These are phyloP conservation scores for Annulohypoxylon maeteangense DNA, from an alignment of 495 filamentous ascomycete genomes.

Conservation along the genomic window DNA sequence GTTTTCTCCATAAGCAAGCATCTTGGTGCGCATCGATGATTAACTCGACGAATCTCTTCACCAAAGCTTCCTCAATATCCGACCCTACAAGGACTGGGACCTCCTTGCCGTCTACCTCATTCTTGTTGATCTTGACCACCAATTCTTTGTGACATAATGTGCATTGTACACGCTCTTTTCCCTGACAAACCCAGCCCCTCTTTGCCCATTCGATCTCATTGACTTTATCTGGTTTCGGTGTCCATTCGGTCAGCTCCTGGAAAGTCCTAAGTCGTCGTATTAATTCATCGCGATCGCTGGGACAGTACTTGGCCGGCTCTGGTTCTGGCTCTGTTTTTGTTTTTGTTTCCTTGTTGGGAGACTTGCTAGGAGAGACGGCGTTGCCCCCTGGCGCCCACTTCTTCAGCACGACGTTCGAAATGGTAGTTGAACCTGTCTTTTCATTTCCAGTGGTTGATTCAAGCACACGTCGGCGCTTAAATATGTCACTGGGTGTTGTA, in stretches of 20 bases:
- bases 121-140: slow-evolving; percentile 79
- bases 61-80: slow-evolving; percentile 72
- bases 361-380: slow-evolving; percentile 22
- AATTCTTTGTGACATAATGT: slow-evolving; percentile 83
- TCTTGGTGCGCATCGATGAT: slow-evolving; percentile 83
- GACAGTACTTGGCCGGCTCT: slow-evolving; percentile 72
- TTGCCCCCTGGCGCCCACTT: slow-evolving; percentile 49
- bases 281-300: slow-evolving; percentile 85
- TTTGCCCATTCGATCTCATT: slow-evolving; percentile 97
- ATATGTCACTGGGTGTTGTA: slow-evolving; percentile 48
- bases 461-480: slow-evolving; percentile 59
- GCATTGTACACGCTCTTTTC: slow-evolving; percentile 83
- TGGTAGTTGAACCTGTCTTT: slow-evolving; percentile 40
- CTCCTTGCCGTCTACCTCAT: slow-evolving; percentile 72
- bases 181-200: slow-evolving; percentile 88
- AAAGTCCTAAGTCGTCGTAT: slow-evolving; percentile 86
- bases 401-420: slow-evolving; percentile 56
- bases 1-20: slow-evolving; percentile 85
- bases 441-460: slow-evolving; percentile 40
- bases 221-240: slow-evolving; percentile 79
- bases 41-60: slow-evolving; percentile 77
- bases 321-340: too few species aligned
- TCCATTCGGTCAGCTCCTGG: slow-evolving; percentile 89
- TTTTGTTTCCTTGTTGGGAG: slow-evolving; percentile 34
- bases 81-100: slow-evolving; percentile 59